Base-by-base conservation (phyloP, 2,329 filamentous ascomycete genomes). In the Geosmithia flava region DNA sequence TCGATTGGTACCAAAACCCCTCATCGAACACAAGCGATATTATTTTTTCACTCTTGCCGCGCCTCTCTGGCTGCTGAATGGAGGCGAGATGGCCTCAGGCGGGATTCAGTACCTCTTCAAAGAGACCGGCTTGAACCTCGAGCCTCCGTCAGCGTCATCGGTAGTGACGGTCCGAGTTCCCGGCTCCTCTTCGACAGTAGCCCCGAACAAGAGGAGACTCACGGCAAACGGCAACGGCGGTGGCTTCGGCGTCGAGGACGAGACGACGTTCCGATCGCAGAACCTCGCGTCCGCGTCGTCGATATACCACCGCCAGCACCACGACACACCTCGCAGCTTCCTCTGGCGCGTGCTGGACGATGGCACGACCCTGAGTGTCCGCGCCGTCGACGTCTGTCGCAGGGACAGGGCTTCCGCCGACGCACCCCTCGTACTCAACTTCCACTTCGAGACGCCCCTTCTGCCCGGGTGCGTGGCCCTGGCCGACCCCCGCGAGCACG, bases 281-380 rank as follows among this genome's bases (percentile, higher is more conserved):
- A 79, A 86, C 59, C 70, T 96, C 47, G 87, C 91, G 23, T 82
- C 74, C 2, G 79, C 89, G 30, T 84, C 87, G 27, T 88, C 87
- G 2, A 76, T 97, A 49, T 95, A 87, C 69, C 89, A 95, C 65
- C 81, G 93, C 48, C 78, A 78, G 62, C 78, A 84, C 62, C 80
- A 85, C 59, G 72, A 77, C 53, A 82, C 84, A 53, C 93, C 93
- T 40, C 82, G 86, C 60, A 87, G 80, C 64, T 94, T 97, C 61
- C 75, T 95, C 45, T 98, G 93, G 93, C 80, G 91, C 56, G 76
- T 97, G 40, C 68, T 96, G 51, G 85, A 95, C 59, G 81, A 87
- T 57, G 80, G 81, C 58, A 85, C 78, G 55, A 72, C 88, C 52
- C 73, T 98, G 56, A 91, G 93, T 66, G 74, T 98, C 46, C 85